A percentile compares a stretch with the other conserved stretches of the same genome.
These are phyloP conservation scores for Leishmania martiniquensis DNA, from an alignment of 208 protist species.

Conservation along the genomic window DNA sequence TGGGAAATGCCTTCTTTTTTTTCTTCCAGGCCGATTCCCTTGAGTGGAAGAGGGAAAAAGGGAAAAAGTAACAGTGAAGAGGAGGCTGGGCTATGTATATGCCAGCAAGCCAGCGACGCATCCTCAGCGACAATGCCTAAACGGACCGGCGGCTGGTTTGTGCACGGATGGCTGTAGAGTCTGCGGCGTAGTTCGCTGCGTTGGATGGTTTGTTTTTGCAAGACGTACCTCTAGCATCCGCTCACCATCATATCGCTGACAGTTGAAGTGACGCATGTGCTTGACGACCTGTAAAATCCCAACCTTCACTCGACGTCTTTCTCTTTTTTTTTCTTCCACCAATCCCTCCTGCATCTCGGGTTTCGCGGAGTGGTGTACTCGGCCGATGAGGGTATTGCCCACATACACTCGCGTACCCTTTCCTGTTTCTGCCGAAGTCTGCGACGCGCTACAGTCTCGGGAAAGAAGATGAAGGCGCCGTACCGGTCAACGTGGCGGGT, in stretches of 20 bases:
- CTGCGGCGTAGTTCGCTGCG: background rate
- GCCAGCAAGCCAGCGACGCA: background rate
- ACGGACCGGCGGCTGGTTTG: background rate
- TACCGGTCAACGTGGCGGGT: constrained; percentile 82
- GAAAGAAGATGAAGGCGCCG: constrained; percentile 59
- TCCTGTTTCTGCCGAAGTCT: background rate
- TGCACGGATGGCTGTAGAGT: background rate
- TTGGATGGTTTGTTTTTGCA: background rate
- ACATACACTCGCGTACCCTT: background rate
- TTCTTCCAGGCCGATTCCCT: background rate
- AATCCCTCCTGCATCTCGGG: background rate
- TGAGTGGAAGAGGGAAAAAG: background rate
- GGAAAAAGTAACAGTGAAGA: background rate
- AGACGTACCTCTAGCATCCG: background rate
- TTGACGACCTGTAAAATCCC: background rate
- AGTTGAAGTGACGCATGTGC: background rate
- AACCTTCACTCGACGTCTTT: background rate
- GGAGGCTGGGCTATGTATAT: background rate
- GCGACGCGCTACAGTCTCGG: background rate
- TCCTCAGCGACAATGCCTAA: no score
- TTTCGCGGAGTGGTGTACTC: background rate
- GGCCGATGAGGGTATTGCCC: background rate
- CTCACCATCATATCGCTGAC: background rate
- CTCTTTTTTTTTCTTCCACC: background rate
- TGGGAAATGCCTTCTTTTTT: background rate